Evolutionary conservation across 1,284 basidiomycete genomes (phyloP), one percentile per base, ranked within the genome.

Genomic region (Fomitopsis betulina): DNA sequence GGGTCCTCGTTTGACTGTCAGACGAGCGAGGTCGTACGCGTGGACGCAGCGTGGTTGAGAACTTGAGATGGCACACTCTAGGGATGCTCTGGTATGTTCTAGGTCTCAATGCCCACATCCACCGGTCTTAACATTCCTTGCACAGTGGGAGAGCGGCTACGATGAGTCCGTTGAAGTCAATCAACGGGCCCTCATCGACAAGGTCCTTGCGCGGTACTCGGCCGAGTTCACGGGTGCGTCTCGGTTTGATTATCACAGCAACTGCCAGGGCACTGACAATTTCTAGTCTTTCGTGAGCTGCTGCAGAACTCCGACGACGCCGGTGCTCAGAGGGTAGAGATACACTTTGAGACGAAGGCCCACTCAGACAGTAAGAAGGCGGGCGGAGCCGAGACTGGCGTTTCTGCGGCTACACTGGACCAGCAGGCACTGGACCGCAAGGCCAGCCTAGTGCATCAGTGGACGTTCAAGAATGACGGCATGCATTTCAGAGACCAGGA

Each of bases 291-390:
- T 67, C 84, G 96, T 40, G 96, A 98, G 71, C 84, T 98, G 10
- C 77, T 98, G 0, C 81, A 98, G 77, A 98, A 98, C 69, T 96
- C 96, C 15, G 96, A 98, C 70, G 96, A 98, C 75, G 95, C 94
- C 1, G 87, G 86, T 42, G 90, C 94, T 6, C 84, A 82, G 57
- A 76, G 83, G 38, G 93, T 91, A 1, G 91, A 95, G 72, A 92
- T 96, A 63, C 83, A 80, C 60, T 95, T 95, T 64, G 85, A 91
- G 68, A 91, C 91, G 0, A 75, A 84, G 68, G 70, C 67, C 8
- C 85, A 79, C 59, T 55, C 85, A 6, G 76, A 80, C 25, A 72
- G 69, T n/a, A 76, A 77, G 64, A 73, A 75, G 59, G 55, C 32
- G 27, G 57, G 56, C 12, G 23, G 15, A 21, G 65, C 64, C 3